Base-by-base conservation (phyloP, 768 basidiomycete genomes). In the Candolleomyces aberdarensis region DNA sequence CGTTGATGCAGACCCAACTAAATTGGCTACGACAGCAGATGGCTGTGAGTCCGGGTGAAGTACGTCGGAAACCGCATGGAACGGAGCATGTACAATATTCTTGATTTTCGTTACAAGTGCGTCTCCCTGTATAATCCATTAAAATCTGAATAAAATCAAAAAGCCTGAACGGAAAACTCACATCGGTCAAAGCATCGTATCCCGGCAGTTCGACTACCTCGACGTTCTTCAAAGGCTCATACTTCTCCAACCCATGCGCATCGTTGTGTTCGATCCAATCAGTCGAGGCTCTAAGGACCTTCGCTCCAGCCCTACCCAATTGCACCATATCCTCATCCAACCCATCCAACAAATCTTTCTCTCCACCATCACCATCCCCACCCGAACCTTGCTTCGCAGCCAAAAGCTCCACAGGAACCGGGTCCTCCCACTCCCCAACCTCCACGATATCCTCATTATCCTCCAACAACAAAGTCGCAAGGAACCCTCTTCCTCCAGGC, bases 381-480 rank as follows among this genome's bases (percentile, higher is more conserved):
- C 15, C 7, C 44, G 44, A 17, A 17, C 17, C 17, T 17, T 46
- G 44, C 44, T 17, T 46, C 8, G 44, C 44, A 17, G 44, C 44
- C 44, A 46, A 46, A 17, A 46, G 58, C 22, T 57, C 58, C 26
- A 20, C 29, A 22, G 19, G 20, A 48, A 71, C 72, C 19, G 73
- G 72, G 20, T 79, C 76, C 66, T 87, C 86, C 84, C 85, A 88
- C 5, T 71, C 71, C 9, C 83, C 84, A 10, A 80, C 75, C 46
- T 89, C 86, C 7, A 91, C 84, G 0, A 90, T 74, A 62, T 89
- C 85, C 56, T 88, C 85, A 65, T 88, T 89, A 62, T 85, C 85
- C 36, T 84, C 82, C 48, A 88, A 67, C 32, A 91, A 73, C 40
- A 85, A 65, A 3, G 74, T 72, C 11, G 79, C 77, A 40, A 86